Percentiles rank a stretch among this genome's conserved stretches.
Conservation (phyloP, 257 asterid species). For the Capsicum baccatum region DNA sequence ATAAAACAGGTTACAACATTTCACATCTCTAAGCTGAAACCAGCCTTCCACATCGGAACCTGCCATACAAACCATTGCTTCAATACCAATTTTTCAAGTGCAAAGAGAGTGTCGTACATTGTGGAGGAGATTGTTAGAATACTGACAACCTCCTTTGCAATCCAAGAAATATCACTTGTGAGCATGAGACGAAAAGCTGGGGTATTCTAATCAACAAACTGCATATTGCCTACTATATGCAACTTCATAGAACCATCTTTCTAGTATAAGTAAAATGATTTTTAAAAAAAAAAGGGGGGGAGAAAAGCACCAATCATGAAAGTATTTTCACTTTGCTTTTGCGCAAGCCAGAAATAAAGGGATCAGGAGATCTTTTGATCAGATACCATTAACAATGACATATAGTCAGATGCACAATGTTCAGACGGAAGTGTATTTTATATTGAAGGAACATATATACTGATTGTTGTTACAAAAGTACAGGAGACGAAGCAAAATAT, state of each 20-base stretch:
- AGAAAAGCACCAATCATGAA: background rate
- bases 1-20: background rate
- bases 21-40: background rate
- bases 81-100: background rate
- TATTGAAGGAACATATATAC: slow-evolving; percentile 12
- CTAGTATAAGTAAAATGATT: background rate
- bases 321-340: slow-evolving; percentile 18
- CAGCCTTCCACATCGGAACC: background rate
- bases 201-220: background rate
- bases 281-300: background rate
- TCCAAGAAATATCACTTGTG: background rate
- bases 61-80: slow-evolving; percentile 10
- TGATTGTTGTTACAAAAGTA: background rate
- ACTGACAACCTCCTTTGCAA: slow-evolving; percentile 5
- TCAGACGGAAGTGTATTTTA: background rate
- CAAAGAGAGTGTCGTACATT: background rate
- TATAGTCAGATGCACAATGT: background rate
- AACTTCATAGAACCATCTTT: background rate
- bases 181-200: background rate
- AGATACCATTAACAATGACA: background rate
- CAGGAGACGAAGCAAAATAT: background rate
- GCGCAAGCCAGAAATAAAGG: background rate
- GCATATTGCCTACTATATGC: background rate
- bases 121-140: background rate
- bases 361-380: slow-evolving; percentile 12